A percentile compares a stretch with the other conserved stretches of the same genome.
Conservation (phyloP, 805 yeast genomes). For the Candida endomychidarum region DNA sequence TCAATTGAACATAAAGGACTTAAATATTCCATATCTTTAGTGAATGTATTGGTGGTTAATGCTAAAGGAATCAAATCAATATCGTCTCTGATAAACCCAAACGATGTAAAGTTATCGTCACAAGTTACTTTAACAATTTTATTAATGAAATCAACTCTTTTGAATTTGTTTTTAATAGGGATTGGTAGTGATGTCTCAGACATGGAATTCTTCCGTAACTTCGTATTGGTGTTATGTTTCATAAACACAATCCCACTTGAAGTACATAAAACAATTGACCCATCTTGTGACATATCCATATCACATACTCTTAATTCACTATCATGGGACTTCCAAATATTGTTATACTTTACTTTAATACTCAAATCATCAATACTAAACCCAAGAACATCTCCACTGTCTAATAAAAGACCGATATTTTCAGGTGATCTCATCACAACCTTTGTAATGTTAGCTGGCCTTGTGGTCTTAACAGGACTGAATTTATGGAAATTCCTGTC, state of each 20-base stretch:
- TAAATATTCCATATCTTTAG: constrained; percentile 52
- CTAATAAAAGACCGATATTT: constrained; percentile 49
- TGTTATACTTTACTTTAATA: constrained; percentile 34
- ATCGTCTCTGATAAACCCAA: constrained; percentile 67
- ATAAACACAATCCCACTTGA: constrained; percentile 66
- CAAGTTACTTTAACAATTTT: constrained; percentile 63
- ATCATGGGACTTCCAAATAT: constrained; percentile 65
- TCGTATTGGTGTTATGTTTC: constrained; percentile 21
- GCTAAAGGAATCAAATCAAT: constrained; percentile 57
- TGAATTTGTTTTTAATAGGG: constrained; percentile 48
- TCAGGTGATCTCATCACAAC: constrained; percentile 38
- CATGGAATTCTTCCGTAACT: constrained; percentile 31
- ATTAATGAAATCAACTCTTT: constrained; percentile 52
- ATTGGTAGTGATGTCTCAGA: constrained; percentile 30
- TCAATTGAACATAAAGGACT: constrained; percentile 46
- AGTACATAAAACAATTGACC: constrained; percentile 67
- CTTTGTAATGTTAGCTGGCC: constrained; percentile 34
- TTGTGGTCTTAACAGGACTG: constrained; percentile 51
- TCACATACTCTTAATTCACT: constrained; percentile 59
- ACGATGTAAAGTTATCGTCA: constrained; percentile 63
- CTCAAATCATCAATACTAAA: constrained; percentile 27
- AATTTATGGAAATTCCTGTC: constrained; percentile 53
- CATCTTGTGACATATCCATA: constrained; percentile 66
- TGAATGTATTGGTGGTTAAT: constrained; percentile 46
- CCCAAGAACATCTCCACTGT: constrained; percentile 58